These are phyloP conservation scores for Pseudevernia furfuracea DNA, from an alignment of 495 filamentous ascomycete species.

Conservation along the genomic window DNA sequence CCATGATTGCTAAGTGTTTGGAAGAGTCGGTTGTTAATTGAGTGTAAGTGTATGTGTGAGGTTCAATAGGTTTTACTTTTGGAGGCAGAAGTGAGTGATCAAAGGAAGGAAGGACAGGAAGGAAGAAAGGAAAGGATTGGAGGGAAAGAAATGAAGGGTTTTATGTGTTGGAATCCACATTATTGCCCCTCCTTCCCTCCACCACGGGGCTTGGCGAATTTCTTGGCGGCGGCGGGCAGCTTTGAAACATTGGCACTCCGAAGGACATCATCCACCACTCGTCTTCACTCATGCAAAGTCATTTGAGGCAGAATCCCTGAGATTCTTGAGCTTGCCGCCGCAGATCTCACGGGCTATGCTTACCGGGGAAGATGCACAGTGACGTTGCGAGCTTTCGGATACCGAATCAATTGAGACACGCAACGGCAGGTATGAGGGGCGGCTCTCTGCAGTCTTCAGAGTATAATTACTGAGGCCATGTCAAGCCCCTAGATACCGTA, in stretches of 20 bases:
- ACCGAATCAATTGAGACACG: neutral
- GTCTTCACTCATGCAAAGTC: neutral
- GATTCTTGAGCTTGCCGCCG: neutral
- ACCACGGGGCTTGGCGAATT: neutral
- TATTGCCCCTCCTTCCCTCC: neutral
- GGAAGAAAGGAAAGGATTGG: neutral
- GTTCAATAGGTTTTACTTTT: no score
- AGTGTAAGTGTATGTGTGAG: neutral
- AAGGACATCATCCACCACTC: neutral
- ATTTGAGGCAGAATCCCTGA: neutral
- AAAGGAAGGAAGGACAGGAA: neutral
- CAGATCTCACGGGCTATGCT: neutral
- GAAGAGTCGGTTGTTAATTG: neutral
- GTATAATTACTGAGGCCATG: neutral
- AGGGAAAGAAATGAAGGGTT: no score
- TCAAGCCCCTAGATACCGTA: neutral
- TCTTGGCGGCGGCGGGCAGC: neutral
- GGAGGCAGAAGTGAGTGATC: neutral
- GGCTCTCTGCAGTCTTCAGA: neutral
- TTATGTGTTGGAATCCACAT: neutral
- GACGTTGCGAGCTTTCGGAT: neutral
- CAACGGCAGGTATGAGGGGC: no score
- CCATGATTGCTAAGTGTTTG: slow-evolving; percentile 13
- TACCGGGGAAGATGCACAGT: neutral
- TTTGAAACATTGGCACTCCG: neutral